Base-by-base conservation (phyloP, 2,329 filamentous ascomycete species). In the Rhynchosporium secalis region DNA sequence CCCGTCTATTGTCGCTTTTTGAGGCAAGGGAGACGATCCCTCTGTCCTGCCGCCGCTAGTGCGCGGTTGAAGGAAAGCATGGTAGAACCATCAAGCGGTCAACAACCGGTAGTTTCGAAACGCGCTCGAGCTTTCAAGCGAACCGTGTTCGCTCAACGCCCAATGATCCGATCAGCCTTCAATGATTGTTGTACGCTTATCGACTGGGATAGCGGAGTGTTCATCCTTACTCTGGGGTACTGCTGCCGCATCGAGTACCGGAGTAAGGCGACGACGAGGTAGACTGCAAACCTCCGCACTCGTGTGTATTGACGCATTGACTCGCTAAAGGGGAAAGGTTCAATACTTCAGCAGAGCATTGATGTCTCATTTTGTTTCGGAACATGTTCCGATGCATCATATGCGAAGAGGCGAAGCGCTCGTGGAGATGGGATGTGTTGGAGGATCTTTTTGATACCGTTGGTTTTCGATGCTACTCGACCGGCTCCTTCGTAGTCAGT, bases 331-430 rank as follows among this genome's bases (percentile, higher is more conserved):
- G 20, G 57, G 48, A 52, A 43, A 47, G 43, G 54, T 48, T 20
- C 26, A 36, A 12, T 56, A 55, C 52, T 43, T 59, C 52, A 62
- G 31, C 41, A 62, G 58, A 61, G 60, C 56, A 62, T 60, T 58
- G 59, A 58, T 52, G 46, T 60, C 59, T 62, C 61, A 61, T 62
- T 38, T 60, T 52, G 41, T 54, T 56, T 51, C 56, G 52, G 62
- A 56, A 59, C 45, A 52, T 36, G n/a, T 43, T 31, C 29, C 41
- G 29, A 51, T 33, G 26, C n/a, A 9, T 20, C n/a, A 54, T 60
- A 62, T 62, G 65, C 58, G 28, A 60, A 33, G 64, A 10, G 64
- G 63, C 54, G 62, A 64, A 64, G 56, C 38, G 26, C 28, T 33
- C 45, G 29, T 46, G 54, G 38, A 33, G 49, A 52, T 46, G 43